Conservation (phyloP, 306 rosid genomes). For the Lathyrus aphaca region DNA sequence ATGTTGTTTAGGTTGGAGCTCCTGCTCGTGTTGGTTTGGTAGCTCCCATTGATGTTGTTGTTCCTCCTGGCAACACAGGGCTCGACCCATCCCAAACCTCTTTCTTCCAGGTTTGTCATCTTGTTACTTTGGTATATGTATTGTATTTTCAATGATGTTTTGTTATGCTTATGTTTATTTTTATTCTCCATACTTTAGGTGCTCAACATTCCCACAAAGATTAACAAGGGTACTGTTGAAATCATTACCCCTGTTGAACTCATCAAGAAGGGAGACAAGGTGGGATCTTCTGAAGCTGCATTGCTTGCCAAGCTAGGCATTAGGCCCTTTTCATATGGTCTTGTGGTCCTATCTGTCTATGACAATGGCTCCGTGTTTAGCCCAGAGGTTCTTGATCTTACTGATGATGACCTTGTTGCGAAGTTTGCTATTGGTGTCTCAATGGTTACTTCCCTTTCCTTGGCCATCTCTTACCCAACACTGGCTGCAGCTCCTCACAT, state of each 20-base stretch:
- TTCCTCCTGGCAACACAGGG: constrained; percentile 96
- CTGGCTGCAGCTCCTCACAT: constrained; percentile 90
- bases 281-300: constrained; percentile 94
- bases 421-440: constrained; percentile 82
- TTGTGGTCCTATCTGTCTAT: constrained; percentile 67
- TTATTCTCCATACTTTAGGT: constrained; percentile 49
- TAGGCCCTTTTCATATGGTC: constrained; percentile 93
- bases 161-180: background rate
- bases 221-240: constrained; percentile 95
- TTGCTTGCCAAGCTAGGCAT: constrained; percentile 90
- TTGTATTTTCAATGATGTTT: no score
- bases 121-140: background rate
- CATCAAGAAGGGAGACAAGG: constrained; percentile 93
- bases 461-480: constrained; percentile 83
- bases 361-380: constrained; percentile 82
- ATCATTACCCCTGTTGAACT: constrained; percentile 96
- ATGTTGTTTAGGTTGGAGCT: constrained; percentile 70
- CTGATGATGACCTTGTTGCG: constrained; percentile 74
- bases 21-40: constrained; percentile 99
- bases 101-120: constrained; percentile 76
- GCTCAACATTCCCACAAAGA: constrained; percentile 83
- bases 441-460: constrained; percentile 68
- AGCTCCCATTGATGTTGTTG: constrained; percentile 94
- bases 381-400: constrained; percentile 88
- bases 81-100: constrained; percentile 96